Evolutionary conservation across 768 basidiomycete genomes (phyloP), one percentile per base, ranked within the genome.

Genomic region (Mycena chlorophos): DNA sequence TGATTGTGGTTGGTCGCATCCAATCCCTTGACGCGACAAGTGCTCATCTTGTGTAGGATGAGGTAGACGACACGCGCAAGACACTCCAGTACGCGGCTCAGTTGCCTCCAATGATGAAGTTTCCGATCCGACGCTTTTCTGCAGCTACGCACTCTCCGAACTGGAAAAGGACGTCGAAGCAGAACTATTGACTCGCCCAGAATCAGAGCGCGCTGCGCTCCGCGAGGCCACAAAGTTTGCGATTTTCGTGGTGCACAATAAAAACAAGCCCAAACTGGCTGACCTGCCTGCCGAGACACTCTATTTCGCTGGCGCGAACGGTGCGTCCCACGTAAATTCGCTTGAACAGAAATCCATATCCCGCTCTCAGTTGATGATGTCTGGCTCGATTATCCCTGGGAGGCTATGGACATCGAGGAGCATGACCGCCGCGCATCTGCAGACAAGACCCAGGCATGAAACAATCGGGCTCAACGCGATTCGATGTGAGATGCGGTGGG

Each of bases 221-320:
- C 80, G 82, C 56, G 69, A 72, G 6, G 75, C 78, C 3, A 94
- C 96, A 25, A 78, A 89, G 68, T 93, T 99, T 57, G 95, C 84
- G 1, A 77, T 98, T 60, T 99, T 98, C 66, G 96, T 98, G 45
- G 91, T 95, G 23, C 91, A 94, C 73, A 92, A 94, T 77, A 98
- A 98, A 75, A 77, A 85, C 57, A 98, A 98, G 74, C 75, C 78
- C 28, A 99, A 99, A 75, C 68, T 86, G 30, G 94, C 85, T 25
- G 72, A 83, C 42, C 73, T 99, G 31, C 90, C 94, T 2, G 63
- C 76, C 2, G 82, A 83, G 55, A 76, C 79, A 25, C 81, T 79
- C 39, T 98, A 97, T 73, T 98, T 86, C 63, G 78, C 85, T 20
- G 94, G 94, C 19, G 84, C 79, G 37, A 90, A n/a, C n/a, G n/a